Evolutionary conservation across 2,329 filamentous ascomycete species (phyloP).

Genomic region (Chrysoporthe deuterocubensis): DNA sequence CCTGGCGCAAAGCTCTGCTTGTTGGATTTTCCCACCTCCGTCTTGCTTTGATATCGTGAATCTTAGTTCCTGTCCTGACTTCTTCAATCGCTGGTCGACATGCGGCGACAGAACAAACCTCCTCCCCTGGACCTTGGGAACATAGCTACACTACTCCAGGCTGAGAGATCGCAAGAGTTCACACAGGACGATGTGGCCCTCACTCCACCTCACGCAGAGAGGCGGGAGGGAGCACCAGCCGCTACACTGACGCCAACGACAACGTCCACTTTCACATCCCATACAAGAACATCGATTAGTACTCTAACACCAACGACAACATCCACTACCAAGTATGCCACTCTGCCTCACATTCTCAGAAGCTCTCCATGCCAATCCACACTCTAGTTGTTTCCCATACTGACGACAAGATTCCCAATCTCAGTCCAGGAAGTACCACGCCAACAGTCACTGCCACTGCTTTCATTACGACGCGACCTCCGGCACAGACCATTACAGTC

Average conservation of each 20-base stretch:
- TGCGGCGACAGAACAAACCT: not conserved
- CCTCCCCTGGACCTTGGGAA: not conserved
- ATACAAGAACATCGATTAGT: not conserved
- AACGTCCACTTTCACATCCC: not conserved
- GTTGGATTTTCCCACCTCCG: too few species aligned
- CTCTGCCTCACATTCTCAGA: too few species aligned
- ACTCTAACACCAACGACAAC: not conserved
- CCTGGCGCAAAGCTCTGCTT: too few species aligned
- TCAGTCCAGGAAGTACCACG: not conserved
- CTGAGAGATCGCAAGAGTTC: not conserved
- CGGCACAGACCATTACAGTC: not conserved
- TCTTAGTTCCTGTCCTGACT: too few species aligned
- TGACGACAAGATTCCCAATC: not conserved
- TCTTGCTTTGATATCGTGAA: too few species aligned
- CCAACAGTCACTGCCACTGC: not conserved
- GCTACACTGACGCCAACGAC: not conserved
- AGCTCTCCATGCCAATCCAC: not conserved
- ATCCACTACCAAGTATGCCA: not conserved
- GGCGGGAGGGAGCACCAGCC: not conserved
- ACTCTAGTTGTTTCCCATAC: not conserved
- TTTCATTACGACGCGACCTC: not conserved
- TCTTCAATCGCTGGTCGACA: too few species aligned
- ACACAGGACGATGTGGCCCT: not conserved
- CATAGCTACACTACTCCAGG: not conserved
- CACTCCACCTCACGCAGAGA: not conserved